Evolutionary conservation across 139 green algal species (phyloP).

Genomic region (Chlorella ohadii): DNA sequence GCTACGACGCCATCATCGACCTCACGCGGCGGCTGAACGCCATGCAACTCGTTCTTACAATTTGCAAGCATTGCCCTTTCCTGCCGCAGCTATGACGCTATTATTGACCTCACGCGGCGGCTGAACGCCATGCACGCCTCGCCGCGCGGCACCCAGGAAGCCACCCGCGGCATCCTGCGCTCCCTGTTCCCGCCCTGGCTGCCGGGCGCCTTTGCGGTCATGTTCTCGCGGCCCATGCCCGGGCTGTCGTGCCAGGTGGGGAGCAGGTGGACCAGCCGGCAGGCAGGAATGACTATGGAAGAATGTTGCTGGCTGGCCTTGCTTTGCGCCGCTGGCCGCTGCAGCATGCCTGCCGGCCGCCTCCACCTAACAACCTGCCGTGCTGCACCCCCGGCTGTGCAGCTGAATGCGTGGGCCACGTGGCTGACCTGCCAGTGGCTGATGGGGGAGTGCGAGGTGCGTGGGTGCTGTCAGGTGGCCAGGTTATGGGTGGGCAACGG

Average conservation of each 20-base stretch:
- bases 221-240: slow-evolving; percentile 12
- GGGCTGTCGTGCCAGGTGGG: slow-evolving; percentile 27
- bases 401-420: slow-evolving; percentile 88
- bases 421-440: slow-evolving; percentile 90
- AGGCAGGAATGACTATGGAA: too few relatives aligned
- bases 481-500: too few relatives aligned
- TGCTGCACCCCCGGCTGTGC: too few relatives aligned
- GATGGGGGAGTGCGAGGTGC: slow-evolving; percentile 78
- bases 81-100: slow-evolving; percentile 76
- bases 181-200: slow-evolving; percentile 89
- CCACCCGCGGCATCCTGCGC: slow-evolving; percentile 73
- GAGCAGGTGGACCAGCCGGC: too few relatives aligned
- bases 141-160: slow-evolving; percentile 64
- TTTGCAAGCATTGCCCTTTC: neutral
- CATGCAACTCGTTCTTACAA: too few relatives aligned
- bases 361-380: too few relatives aligned
- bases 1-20: too few relatives aligned
- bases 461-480: too few relatives aligned
- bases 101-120: slow-evolving; percentile 85
- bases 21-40: too few relatives aligned
- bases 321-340: neutral
- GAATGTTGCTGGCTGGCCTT: too few relatives aligned
- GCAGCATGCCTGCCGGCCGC: neutral
- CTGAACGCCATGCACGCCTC: slow-evolving; percentile 73
- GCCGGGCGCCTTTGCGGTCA: slow-evolving; percentile 75